Base-by-base conservation (phyloP, 495 filamentous ascomycete species). In the Annulohypoxylon maeteangense region DNA sequence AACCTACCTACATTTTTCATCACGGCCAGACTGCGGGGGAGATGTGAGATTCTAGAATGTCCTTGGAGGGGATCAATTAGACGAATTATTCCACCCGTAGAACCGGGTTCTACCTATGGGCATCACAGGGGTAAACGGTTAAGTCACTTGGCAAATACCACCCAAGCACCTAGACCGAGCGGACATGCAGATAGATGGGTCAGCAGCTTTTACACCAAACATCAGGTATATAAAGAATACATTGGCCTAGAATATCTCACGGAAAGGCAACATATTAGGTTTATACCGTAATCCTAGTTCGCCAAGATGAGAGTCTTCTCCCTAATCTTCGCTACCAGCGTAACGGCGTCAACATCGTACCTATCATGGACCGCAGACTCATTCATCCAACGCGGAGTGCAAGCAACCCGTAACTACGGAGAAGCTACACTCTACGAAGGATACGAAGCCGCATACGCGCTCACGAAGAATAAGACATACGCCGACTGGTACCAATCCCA, bases 321-420 rank as follows among this genome's bases (percentile, higher is more conserved):
- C 40, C 69, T 76, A 18, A 29, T 29, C 4, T 71, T 73, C 18
- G 47, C 40, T 44, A 59, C 58, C 7, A 57, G 65, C 47, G 68
- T 53, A 7, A 57, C 60, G 7, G 68, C 67, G 5, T 69, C 65
- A 11, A 57, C 56, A 20, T 64, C 75, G 22, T 85, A 85, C 60
- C 82, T 82, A 1, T 73, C 75, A 20, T 80, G 80, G 75, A 80
- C 82, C 70, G 80, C 83, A 36, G 81, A 86, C 68, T 85, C 82
- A 53, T 78, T 85, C 66, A 86, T 87, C 57, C 62, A 72, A 27
- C 79, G 80, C 31, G 80, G 80, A 31, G 82, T 86, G 22, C 69
- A 79, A 18, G 53, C 69, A 8, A 76, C 76, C 1, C 68, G 75
- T 5, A 71, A 56, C 38, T 84, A 84, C 54, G 76, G 76, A 4